phyloP scores from a whole-genome alignment of 495 filamentous ascomycete genomes.

The Extremus antarcticus region DNA sequence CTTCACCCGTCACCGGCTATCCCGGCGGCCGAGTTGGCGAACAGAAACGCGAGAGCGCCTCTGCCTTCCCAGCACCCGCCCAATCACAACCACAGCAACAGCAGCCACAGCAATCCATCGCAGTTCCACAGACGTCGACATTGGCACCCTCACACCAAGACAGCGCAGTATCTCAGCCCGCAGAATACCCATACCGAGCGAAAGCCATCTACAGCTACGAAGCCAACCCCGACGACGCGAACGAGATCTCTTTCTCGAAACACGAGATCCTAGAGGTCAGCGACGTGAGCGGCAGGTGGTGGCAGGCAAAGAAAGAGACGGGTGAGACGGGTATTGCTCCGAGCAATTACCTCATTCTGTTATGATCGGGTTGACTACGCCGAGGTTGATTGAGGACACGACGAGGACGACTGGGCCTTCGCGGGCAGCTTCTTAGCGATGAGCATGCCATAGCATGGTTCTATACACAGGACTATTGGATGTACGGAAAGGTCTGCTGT shows the following conservation, averaged over 20 bases:
- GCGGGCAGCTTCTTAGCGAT: background rate
- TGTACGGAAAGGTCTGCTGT: background rate
- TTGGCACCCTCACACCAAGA: constrained; percentile 4
- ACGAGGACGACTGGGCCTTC: background rate
- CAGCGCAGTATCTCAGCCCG: constrained; percentile 51
- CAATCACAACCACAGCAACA: constrained; percentile 19
- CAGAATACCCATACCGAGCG: constrained; percentile 91
- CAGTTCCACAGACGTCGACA: constrained; percentile 1
- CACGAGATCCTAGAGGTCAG: constrained; percentile 95
- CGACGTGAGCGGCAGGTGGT: constrained; percentile 95
- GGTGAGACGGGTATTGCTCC: constrained; percentile 96
- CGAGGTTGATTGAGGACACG: background rate
- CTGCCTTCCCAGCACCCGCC: constrained; percentile 24
- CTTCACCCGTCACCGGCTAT: constrained; percentile 76
- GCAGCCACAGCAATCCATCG: background rate
- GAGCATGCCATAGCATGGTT: no score
- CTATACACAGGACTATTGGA: background rate
- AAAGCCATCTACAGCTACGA: constrained; percentile 99
- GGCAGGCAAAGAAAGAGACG: constrained; percentile 91
- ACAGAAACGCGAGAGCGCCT: constrained; percentile 32
- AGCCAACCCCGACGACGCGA: constrained; percentile 93
- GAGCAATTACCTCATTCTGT: constrained; percentile 92
- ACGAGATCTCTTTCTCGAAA: constrained; percentile 95
- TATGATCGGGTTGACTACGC: constrained; percentile 40
- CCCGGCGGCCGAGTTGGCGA: constrained; percentile 52